These are phyloP conservation scores for Hymenoscyphus fraxineus DNA, from an alignment of 2,329 filamentous ascomycete genomes.

Conservation along the genomic window DNA sequence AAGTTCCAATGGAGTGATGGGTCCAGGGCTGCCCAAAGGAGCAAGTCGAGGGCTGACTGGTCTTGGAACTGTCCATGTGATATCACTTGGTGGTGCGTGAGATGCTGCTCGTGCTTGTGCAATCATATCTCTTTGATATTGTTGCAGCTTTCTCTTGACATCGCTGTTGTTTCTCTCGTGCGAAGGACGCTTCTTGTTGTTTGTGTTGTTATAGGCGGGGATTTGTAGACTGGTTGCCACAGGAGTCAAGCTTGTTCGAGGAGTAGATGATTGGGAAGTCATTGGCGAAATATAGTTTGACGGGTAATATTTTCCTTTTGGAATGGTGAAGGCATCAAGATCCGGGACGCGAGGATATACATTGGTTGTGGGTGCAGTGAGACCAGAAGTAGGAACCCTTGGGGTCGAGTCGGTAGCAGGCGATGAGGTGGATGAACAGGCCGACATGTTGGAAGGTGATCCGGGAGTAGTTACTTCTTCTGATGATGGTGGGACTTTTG, in stretches of 20 bases:
- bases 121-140: conserved; percentile 61
- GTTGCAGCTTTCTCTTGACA: conserved; percentile 48
- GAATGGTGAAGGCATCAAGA: conserved; percentile 36
- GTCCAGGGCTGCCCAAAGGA: conserved; percentile 55
- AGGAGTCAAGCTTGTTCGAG: conserved; percentile 18
- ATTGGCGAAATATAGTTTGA: conserved; percentile 52
- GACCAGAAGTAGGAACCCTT: conserved; percentile 13
- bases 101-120: conserved; percentile 50
- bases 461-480: conserved; percentile 5
- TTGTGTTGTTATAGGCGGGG: conserved; percentile 29
- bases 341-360: conserved; percentile 13
- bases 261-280: conserved; percentile 23
- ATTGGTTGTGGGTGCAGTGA: conserved; percentile 10
- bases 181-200: conserved; percentile 33
- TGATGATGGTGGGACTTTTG: background rate
- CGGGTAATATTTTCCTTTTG: conserved; percentile 61
- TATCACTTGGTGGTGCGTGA: conserved; percentile 30
- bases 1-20: conserved; percentile 59
- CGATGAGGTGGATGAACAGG: conserved; percentile 37
- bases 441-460: conserved; percentile 20
- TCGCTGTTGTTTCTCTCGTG: conserved; percentile 44
- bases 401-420: conserved; percentile 16
- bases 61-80: conserved; percentile 36
- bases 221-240: conserved; percentile 29
- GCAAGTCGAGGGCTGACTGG: conserved; percentile 48